These are phyloP conservation scores for Rhodamnia rubescens DNA, from an alignment of 345 rosid species.

Conservation along the genomic window DNA sequence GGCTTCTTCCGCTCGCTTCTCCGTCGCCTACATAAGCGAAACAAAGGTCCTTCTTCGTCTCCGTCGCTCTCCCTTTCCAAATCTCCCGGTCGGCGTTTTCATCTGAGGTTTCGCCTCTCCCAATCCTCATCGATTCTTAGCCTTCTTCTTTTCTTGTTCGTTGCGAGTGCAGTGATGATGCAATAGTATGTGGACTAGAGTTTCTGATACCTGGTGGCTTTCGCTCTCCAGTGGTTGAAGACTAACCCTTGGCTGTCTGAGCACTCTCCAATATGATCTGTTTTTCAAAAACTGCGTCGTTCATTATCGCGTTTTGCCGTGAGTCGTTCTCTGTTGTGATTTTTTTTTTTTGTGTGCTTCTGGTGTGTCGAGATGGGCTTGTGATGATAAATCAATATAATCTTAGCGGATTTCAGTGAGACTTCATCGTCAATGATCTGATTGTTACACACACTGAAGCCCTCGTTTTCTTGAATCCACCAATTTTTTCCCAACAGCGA, in stretches of 20 bases:
- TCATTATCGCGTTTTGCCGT: not conserved
- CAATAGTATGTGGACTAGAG: slow-evolving; percentile 84
- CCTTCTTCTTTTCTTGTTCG: not conserved
- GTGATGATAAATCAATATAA: slow-evolving; percentile 52
- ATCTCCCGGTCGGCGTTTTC: not conserved
- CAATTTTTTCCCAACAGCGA: too few species aligned
- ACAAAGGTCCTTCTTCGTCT: not conserved
- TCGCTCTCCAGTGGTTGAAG: slow-evolving; percentile 55
- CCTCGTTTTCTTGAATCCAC: not conserved
- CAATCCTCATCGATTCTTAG: not conserved
- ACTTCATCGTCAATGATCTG: slow-evolving; percentile 63
- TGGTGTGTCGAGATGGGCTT: slow-evolving; percentile 20
- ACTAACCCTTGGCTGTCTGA: slow-evolving; percentile 99
- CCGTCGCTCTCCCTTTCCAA: not conserved
- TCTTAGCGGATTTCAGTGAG: slow-evolving; percentile 99
- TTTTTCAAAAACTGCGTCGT: not conserved
- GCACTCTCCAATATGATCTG: slow-evolving; percentile 16
- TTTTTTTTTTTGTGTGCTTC: too few species aligned
- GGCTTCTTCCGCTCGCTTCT: not conserved
- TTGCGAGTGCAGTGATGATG: slow-evolving; percentile 51
- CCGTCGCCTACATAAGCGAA: not conserved
- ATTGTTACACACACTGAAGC: slow-evolving; percentile 99
- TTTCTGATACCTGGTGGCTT: slow-evolving; percentile 70
- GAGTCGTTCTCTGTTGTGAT: not conserved
- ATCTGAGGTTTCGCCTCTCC: not conserved